Evolutionary conservation across 2,329 filamentous ascomycete genomes (phyloP).

Genomic region (Colletotrichum cuscutae): DNA sequence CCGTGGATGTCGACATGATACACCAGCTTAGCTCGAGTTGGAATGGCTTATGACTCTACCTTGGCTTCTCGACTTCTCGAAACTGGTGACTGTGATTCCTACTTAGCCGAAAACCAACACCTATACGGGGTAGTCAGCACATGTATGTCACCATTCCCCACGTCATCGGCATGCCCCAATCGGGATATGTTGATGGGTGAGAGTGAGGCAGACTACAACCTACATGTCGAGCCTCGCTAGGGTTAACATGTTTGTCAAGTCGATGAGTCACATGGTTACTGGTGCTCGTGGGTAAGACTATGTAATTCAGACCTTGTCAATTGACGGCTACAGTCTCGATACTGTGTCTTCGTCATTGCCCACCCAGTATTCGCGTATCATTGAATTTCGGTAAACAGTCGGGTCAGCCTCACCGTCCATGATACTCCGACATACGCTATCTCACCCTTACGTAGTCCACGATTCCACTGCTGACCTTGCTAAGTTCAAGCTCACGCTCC

Average conservation of each 20-base stretch:
- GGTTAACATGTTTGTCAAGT: not conserved
- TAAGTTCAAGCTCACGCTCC: not conserved
- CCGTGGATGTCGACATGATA: slow-evolving; percentile 32
- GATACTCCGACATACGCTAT: no score
- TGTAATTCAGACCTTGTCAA: no score
- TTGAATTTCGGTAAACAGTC: no score
- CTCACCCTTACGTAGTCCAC: no score
- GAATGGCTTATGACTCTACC: slow-evolving; percentile 32
- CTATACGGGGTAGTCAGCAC: no score
- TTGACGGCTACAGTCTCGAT: no score
- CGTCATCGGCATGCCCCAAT: not conserved
- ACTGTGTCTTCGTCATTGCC: no score
- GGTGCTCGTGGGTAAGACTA: no score
- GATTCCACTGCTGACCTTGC: no score
- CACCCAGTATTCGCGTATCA: no score
- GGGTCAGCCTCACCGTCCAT: no score
- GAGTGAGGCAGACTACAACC: not conserved
- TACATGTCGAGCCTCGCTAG: not conserved
- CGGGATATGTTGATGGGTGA: not conserved
- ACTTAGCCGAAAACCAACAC: not conserved
- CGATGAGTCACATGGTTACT: no score
- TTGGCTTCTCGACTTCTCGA: not conserved
- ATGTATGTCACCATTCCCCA: not conserved
- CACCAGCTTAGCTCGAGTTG: slow-evolving; percentile 31
- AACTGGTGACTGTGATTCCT: slow-evolving; percentile 1